Base-by-base conservation (phyloP, 257 asterid genomes). In the Ligustrum vulgare region DNA sequence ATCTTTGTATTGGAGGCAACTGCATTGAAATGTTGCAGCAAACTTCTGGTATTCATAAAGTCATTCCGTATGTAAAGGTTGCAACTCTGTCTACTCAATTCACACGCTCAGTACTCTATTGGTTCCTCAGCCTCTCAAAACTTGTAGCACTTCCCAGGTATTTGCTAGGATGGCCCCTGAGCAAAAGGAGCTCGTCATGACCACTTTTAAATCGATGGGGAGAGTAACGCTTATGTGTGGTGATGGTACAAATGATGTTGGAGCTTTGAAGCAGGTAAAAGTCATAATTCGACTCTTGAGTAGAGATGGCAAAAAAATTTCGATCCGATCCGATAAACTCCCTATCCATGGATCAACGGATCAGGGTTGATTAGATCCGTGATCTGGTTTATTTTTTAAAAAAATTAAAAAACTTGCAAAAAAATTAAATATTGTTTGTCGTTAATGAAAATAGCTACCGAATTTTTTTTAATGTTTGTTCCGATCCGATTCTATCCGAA, bases 161-260 rank as follows among this genome's bases (percentile, higher is more conserved):
- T 92, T 92, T 84, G 97, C 98, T 71, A 91, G 98, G 84, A 98
- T 94, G 75, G 97, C 97, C 68, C 99, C 99, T 45, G 98, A 88
- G 86, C 98, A 94, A 77, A 94, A 94, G 85, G 98, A 94, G 80
- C 98, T 92, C 78, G 92, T 92, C 72, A 84, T 94, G 83, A 94
- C 98, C 75, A 89, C 99, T 68, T 94, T 92, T 83, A 92, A 86
- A 71, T 88, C 96, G 1, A 97, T 94, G 82, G 99, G 99, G 77
- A 92, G 37, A 7, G 37, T 34, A 34, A 34, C 35, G 6, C 37
- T 5, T 5, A 34, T 34, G 37, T 34, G 37, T 60, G 99, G 99
- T 77, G 99, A 94, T 85, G 99, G 99, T 69, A 94, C 98, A 67
- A 94, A 94, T 73, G 99, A 94, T 81, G 96, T 91, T 75, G 99